Percentiles rank a stretch among this genome's conserved stretches.
These are phyloP conservation scores for Candida maesae DNA, from an alignment of 805 yeast species.

Conservation along the genomic window DNA sequence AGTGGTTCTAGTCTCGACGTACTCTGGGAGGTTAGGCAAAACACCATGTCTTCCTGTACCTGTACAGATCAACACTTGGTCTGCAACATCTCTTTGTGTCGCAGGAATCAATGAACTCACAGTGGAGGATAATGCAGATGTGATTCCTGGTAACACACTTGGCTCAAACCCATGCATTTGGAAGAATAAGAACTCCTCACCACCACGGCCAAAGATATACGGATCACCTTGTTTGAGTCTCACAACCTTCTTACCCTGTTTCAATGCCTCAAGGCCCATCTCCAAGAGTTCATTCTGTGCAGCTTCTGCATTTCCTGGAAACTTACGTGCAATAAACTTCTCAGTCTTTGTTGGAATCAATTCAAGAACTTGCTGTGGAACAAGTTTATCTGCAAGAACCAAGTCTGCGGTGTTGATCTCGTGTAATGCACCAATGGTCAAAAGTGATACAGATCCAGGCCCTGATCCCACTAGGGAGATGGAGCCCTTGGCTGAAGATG, in stretches of 20 bases:
- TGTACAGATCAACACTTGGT: constrained; percentile 88
- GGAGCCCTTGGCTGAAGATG: constrained; percentile 36
- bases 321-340: constrained; percentile 83
- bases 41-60: constrained; percentile 92
- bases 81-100: constrained; percentile 88
- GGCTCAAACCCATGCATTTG: constrained; percentile 65
- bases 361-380: constrained; percentile 82
- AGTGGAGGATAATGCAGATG: constrained; percentile 88
- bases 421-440: constrained; percentile 81
- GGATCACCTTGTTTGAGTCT: constrained; percentile 97
- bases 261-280: constrained; percentile 64
- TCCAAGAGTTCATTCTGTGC: constrained; percentile 83
- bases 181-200: constrained; percentile 81
- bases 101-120: constrained; percentile 80
- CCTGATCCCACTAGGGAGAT: constrained; percentile 92
- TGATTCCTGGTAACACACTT: constrained; percentile 77
- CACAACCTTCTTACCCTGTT: constrained; percentile 72
- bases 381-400: constrained; percentile 85
- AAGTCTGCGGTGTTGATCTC: constrained; percentile 81
- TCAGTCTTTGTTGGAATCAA: constrained; percentile 75
- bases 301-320: constrained; percentile 93
- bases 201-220: constrained; percentile 93
- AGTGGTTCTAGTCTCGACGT: constrained; percentile 68
- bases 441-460: constrained; percentile 80
- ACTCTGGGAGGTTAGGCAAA: constrained; percentile 74